Base-by-base conservation (phyloP, 2,329 filamentous ascomycete genomes). In the Septoria petroselini region DNA sequence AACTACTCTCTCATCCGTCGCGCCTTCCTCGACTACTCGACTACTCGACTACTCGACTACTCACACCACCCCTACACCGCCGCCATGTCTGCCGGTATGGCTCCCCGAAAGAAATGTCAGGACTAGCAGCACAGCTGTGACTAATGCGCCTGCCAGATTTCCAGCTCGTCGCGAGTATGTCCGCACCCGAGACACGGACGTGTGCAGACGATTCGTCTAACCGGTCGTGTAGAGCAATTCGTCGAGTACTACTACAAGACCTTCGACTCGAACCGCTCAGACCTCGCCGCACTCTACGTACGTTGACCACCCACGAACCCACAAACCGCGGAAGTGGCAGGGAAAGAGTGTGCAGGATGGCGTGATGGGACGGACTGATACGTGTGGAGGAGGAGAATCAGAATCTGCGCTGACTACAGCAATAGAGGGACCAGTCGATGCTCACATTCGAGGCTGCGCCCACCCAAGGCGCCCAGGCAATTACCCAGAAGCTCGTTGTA, bases 211-310 rank as follows among this genome's bases (percentile, higher is more conserved):
- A 42, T 17, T n/a, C 14, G 9, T 25, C 54, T 54, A 23, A 56
- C 40, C 4, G 8, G 11, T 7, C 18, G 18, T n/a, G 9, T 67
- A 96, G 91, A 85, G 70, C 81, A 94, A 74, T 96, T 97, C 73
- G 85, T 91, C 60, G 68, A 84, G 54, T 91, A 85, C 78, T 97
- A 96, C 82, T 96, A 95, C 80, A 77, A 85, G 65, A 84, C 83
- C 53, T 95, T 96, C 73, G 90, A 95, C 70, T 57, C 67, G 54
- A 78, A 91, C 72, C 85, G 90, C 65, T 72, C 73, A 48, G 63
- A 68, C 43, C 80, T 96, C 35, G 73, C 71, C 11, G 66, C 73
- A 55, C 88, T 96, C 75, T 97, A 96, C 77, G 91, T 95, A 81
- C 64, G 48, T 45, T 21, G 7, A 11, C 33, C 6, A 7, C 21